Evolutionary conservation across 1,284 basidiomycete species (phyloP).

Genomic region (Leccinum laetum): DNA sequence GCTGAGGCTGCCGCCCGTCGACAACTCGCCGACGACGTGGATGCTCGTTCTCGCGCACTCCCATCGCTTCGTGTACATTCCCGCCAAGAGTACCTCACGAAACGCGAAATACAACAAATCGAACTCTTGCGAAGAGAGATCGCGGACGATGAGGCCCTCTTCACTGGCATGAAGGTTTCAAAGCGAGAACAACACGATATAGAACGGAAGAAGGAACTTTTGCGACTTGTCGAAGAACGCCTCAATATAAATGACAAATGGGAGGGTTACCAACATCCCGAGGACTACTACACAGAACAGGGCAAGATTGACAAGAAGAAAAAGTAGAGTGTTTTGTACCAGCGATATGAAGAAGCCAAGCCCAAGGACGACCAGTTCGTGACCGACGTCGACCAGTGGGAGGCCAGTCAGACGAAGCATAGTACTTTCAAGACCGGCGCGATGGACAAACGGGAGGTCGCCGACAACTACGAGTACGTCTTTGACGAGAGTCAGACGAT

Average conservation of each 20-base stretch:
- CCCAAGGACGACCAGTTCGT: conserved; percentile 90
- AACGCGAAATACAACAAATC: conserved; percentile 95
- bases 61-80: conserved; percentile 84
- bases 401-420: conserved; percentile 88
- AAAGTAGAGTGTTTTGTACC: conserved; percentile 92
- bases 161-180: conserved; percentile 87
- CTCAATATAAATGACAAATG: conserved; percentile 92
- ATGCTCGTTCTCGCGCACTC: conserved; percentile 77
- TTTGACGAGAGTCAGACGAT: conserved; percentile 99
- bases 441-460: conserved; percentile 79
- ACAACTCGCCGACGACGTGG: conserved; percentile 83
- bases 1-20: conserved; percentile 84
- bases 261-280: conserved; percentile 93
- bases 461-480: conserved; percentile 95
- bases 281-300: conserved; percentile 98
- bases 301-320: conserved; percentile 99
- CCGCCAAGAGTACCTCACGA: conserved; percentile 93
- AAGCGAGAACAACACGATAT: conserved; percentile 82
- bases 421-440: conserved; percentile 90
- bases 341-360: conserved; percentile 92
- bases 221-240: conserved; percentile 92
- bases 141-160: conserved; percentile 87
- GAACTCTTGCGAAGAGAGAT: conserved; percentile 94
- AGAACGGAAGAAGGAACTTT: conserved; percentile 91
- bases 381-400: conserved; percentile 97